Evolutionary conservation across 176 grass and related monocot species (phyloP).

Genomic region (Triticum monococcum): DNA sequence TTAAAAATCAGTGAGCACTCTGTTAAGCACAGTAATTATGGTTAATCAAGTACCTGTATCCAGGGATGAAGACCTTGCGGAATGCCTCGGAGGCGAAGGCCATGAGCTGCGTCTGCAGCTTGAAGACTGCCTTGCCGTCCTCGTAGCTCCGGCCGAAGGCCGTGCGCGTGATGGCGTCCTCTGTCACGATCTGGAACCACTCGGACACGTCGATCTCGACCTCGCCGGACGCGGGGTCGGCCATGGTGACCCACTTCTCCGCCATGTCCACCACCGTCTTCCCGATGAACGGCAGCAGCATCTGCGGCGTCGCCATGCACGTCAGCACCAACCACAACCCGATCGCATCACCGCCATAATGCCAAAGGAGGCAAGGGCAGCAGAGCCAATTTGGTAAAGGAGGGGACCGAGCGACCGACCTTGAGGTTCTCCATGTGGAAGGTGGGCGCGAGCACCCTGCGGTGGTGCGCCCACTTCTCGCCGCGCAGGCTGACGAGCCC

Average conservation of each 20-base stretch:
- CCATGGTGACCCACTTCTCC: constrained; percentile 65
- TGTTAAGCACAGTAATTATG: neutral
- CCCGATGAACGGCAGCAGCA: constrained; percentile 77
- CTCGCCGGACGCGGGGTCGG: constrained; percentile 47
- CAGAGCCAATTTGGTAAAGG: neutral
- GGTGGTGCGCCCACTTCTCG: constrained; percentile 88
- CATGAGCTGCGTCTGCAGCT: constrained; percentile 90
- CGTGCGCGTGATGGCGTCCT: constrained; percentile 92
- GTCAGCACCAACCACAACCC: neutral
- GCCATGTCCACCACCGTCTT: constrained; percentile 78
- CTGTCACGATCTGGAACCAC: constrained; percentile 94
- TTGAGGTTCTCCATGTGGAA: constrained; percentile 98
- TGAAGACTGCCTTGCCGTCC: constrained; percentile 83
- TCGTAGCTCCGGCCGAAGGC: constrained; percentile 93
- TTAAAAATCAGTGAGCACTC: neutral
- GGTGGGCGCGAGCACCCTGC: constrained; percentile 81
- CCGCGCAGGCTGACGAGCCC: constrained; percentile 91
- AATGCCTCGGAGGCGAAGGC: constrained; percentile 86
- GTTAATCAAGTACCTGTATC: constrained; percentile 64
- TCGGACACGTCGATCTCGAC: constrained; percentile 95
- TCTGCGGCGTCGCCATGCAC: constrained; percentile 19
- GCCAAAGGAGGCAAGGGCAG: neutral
- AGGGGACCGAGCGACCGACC: constrained; percentile 22
- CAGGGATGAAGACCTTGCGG: constrained; percentile 95
- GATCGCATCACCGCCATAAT: neutral